A percentile compares a stretch with the other conserved stretches of the same genome.
Conservation (phyloP, 345 rosid genomes). For the Eucalyptus decipiens region DNA sequence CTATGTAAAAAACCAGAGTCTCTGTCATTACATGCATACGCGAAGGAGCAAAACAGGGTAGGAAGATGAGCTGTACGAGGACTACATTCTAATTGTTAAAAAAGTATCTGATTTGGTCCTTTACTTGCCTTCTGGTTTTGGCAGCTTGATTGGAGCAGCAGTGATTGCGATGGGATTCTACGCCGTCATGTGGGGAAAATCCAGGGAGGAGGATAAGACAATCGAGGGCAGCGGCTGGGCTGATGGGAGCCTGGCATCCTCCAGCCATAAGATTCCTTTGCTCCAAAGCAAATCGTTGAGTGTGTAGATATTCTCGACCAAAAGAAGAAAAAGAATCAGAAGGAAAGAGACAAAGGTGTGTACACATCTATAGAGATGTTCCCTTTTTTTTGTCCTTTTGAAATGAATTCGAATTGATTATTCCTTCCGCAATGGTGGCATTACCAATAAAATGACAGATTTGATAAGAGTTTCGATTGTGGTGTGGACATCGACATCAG, state of each 20-base stretch:
- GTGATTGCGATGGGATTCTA: background rate
- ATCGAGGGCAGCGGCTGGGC: background rate
- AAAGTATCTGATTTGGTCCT: background rate
- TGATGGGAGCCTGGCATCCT: background rate
- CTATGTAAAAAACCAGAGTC: background rate
- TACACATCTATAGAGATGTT: background rate
- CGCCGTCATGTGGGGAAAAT: background rate
- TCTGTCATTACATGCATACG: background rate
- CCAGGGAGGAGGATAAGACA: background rate
- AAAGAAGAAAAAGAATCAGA: background rate
- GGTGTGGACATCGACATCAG: background rate
- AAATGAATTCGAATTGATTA: background rate
- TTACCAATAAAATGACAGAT: background rate
- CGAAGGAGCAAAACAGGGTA: background rate
- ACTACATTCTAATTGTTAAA: no score
- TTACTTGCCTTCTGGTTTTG: background rate
- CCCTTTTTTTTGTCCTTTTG: background rate
- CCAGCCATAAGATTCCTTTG: background rate
- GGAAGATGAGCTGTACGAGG: background rate
- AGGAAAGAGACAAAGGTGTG: background rate
- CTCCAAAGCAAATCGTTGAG: background rate
- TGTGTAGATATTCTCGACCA: background rate
- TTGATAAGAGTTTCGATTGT: background rate
- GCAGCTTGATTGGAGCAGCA: background rate
- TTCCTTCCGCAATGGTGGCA: background rate